Base-by-base conservation (phyloP, 1,284 basidiomycete genomes). In the Leccinum huronense region DNA sequence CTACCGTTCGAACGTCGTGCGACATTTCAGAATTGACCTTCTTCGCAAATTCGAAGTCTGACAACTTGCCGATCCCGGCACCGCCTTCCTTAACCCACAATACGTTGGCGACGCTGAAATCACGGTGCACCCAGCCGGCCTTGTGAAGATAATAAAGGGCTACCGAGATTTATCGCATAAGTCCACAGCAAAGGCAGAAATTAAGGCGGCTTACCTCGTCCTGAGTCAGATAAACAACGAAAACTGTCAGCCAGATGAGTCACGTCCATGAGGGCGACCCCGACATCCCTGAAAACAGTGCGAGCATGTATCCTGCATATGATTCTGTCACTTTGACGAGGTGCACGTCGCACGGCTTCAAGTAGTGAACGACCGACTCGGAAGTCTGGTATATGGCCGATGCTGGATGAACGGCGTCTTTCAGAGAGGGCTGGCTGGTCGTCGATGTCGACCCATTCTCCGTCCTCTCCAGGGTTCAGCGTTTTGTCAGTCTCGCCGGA, bases 41-140 rank as follows among this genome's bases (percentile, higher is more conserved):
- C 23, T 65, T 66, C 6, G 60, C 64, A 27, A 48, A 69, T 36
- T 70, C 60, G 2, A 69, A 53, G 42, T 70, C 65, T 2, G 23
- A 16, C 19, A 70, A 23, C 10, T 48, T 48, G 7, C 8, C 19
- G n/a, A n/a, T 48, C n/a, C 16, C 7, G 8, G 16, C 16, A 19
- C n/a, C 19, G n/a, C 9, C 19, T n/a, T 48, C 45, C 19, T 19
- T n/a, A 23, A 23, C 23, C 23, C 23, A 23, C 19, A 23, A 19
- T 48, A 10, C 45, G 9, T 48, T 23, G 19, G 45, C 9, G 6
- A 57, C 7, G 11, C 64, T 70, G 33, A 65, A 54, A 48, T 70
- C 63, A 1, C 34, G 55, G 13, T 69, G 64, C 1, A 70, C 61
- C 66, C 67, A 70, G 0, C 38, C 59, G 0, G 57, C 58, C 2